Conservation (phyloP, 2,329 filamentous ascomycete species). For the Sporothrix inflata region DNA sequence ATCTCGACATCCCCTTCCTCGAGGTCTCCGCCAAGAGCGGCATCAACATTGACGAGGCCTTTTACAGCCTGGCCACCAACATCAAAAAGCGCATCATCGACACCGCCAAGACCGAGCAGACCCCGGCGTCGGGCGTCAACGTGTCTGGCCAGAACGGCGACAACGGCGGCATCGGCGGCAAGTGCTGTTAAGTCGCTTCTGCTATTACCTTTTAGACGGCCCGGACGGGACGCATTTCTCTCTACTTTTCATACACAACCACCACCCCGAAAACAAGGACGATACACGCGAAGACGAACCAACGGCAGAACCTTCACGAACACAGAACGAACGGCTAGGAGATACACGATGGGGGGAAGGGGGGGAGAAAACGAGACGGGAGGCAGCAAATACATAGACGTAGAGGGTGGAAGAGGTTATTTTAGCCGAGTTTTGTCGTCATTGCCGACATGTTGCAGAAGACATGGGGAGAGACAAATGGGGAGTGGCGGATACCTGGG, state of each 20-base stretch:
- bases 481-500: conserved; percentile 31
- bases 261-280: neutral
- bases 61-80: conserved; percentile 90
- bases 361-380: neutral
- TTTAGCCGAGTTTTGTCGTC: neutral
- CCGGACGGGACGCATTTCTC: neutral
- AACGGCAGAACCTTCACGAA: neutral
- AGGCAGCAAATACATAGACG: neutral
- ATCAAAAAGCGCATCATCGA: conserved; percentile 99
- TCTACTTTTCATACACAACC: neutral
- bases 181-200: conserved; percentile 70
- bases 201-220: neutral
- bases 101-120: conserved; percentile 76
- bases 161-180: conserved; percentile 60
- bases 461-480: conserved; percentile 4
- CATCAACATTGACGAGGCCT: conserved; percentile 99
- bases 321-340: neutral
- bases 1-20: conserved; percentile 96
- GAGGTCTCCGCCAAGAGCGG: conserved; percentile 99
- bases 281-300: conserved; percentile 7
- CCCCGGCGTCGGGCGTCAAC: conserved; percentile 63
- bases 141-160: conserved; percentile 64
- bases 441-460: neutral
- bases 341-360: neutral
- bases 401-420: neutral